These are phyloP conservation scores for Aspergillus kassunensis DNA, from an alignment of 495 filamentous ascomycete genomes.

Conservation along the genomic window DNA sequence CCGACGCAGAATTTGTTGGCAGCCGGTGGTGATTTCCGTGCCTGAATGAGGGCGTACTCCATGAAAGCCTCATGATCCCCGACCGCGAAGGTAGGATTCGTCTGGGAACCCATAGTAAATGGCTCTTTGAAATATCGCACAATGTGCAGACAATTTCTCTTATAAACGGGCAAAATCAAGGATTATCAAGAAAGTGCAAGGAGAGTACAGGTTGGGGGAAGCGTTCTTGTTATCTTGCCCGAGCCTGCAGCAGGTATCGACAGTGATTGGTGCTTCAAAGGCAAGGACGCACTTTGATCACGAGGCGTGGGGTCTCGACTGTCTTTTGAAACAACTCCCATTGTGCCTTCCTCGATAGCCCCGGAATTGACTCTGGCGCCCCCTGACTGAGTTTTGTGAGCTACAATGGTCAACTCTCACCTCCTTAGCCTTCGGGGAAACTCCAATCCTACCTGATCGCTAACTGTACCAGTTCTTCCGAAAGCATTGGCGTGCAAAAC, in stretches of 20 bases:
- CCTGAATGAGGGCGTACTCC: conserved; percentile 23
- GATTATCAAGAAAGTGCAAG: not conserved
- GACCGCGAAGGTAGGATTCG: conserved; percentile 28
- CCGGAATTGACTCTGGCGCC: not conserved
- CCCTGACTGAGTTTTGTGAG: not conserved
- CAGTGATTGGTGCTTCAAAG: not conserved
- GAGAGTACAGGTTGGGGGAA: not conserved
- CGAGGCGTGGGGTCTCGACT: not conserved
- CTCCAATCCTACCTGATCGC: not conserved
- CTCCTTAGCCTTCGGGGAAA: not conserved
- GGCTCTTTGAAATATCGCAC: not conserved
- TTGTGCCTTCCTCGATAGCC: not conserved
- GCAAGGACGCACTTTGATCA: not conserved
- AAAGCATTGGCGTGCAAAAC: not conserved
- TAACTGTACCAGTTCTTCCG: not conserved
- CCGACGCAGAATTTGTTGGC: conserved; percentile 32
- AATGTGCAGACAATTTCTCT: not conserved
- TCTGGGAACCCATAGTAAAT: not conserved
- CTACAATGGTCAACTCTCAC: not conserved
- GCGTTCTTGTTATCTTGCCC: not conserved
- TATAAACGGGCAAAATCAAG: not conserved
- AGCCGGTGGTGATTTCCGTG: conserved; percentile 25
- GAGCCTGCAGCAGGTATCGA: not conserved
- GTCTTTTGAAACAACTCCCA: not conserved
- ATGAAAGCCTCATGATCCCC: conserved; percentile 29